Percentiles rank a stretch among this genome's conserved stretches.
Evolutionary conservation across 2,329 filamentous ascomycete genomes (phyloP).

Genomic region (Xylariaceae sp.): DNA sequence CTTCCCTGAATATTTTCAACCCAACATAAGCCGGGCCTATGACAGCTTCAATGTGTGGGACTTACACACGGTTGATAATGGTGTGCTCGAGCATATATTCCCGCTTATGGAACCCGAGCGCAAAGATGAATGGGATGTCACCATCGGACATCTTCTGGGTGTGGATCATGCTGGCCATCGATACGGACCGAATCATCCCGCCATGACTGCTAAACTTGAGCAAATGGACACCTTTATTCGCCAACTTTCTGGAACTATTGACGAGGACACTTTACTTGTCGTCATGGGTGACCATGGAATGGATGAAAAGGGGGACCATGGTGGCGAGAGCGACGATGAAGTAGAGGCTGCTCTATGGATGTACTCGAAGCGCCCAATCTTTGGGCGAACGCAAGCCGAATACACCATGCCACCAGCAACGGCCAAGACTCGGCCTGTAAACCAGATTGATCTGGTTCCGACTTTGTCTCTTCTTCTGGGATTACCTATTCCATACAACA

Average conservation of each 20-base stretch:
- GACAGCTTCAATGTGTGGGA: constrained; percentile 99
- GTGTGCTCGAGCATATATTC: constrained; percentile 84
- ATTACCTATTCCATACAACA: constrained; percentile 93
- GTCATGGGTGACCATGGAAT: constrained; percentile 99
- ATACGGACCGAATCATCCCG: constrained; percentile 87
- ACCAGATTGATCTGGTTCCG: constrained; percentile 92
- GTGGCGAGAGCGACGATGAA: constrained; percentile 96
- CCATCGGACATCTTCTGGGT: constrained; percentile 88
- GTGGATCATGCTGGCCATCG: constrained; percentile 96
- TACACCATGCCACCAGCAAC: constrained; percentile 56
- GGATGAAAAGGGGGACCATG: constrained; percentile 95
- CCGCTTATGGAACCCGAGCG: constrained; percentile 67
- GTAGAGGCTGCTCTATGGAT: constrained; percentile 95
- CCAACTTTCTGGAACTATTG: constrained; percentile 64
- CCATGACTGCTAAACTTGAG: constrained; percentile 83
- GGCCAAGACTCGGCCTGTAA: constrained; percentile 69
- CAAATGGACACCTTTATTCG: constrained; percentile 85
- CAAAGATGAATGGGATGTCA: constrained; percentile 77
- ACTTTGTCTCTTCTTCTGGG: constrained; percentile 84
- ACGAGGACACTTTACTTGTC: constrained; percentile 81
- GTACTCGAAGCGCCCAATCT: constrained; percentile 84
- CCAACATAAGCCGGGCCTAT: constrained; percentile 79
- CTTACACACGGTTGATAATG: constrained; percentile 92
- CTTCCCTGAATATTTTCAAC: constrained; percentile 89
- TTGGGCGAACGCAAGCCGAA: constrained; percentile 67